Evolutionary conservation across 345 rosid species (phyloP), one percentile per base, ranked within the genome.

Genomic region (Sapria himalayana): DNA sequence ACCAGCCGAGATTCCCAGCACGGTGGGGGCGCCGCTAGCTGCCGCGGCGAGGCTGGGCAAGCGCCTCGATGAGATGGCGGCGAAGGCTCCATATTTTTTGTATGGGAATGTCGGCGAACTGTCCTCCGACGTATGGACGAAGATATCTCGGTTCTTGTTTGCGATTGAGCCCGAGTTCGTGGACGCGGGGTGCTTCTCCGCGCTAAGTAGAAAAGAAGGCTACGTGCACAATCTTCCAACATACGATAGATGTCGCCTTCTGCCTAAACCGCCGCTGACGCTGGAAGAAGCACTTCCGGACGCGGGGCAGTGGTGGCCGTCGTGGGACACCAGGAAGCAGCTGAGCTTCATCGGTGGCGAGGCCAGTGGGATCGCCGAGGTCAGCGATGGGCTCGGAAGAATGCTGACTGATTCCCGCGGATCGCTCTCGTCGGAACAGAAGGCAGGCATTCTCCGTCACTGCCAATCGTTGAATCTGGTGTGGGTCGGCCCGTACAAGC

Each of bases 271-370:
- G 10, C 72, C 62, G 10, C 45, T 67, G 64, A 72, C 81, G 45
- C 56, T 82, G 33, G 52, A 61, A 58, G 81, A 82, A 15, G 82
- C 73, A 38, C 41, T 82, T 36, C 86, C 91, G 1, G 60, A 59
- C 33, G 39, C 61, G 24, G 74, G 67, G 69, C 76, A 69, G 40
- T 89, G 93, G 93, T 79, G 95, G 91, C 94, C 98, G 21, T 58
- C 65, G 15, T 82, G 98, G 98, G 98, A 89, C 64, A 63, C 82
- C 1, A 74, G 98, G 71, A 72, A 60, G 59, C 72, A 76, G 35
- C 25, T 89, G 52, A 76, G 48, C 48, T 45, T 55, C 55, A 39
- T 50, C 29, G 56, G 36, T 52, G 60, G 58, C 18, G 64, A 46
- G 34, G 56, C 50, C 1, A 27, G 35, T 14, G 74, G 72, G 20